Percentiles rank a stretch among this genome's conserved stretches.
phyloP scores from a whole-genome alignment of 352 stramenopile genomes.

The Phytophthora litchii region DNA sequence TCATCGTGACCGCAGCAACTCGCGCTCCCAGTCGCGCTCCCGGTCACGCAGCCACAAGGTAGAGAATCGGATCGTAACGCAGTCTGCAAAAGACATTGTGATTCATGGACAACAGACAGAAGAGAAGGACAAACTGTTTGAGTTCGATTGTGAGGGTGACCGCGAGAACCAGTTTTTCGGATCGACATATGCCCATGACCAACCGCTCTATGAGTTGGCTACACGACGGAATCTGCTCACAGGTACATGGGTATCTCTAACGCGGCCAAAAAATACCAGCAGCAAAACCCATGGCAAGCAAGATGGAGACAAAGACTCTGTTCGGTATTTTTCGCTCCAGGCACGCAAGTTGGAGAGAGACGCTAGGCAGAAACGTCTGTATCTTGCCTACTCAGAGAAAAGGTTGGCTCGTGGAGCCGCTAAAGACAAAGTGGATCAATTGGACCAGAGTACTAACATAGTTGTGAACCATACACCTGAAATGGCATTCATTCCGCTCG shows the following conservation, averaged over 20 bases:
- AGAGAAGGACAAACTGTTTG: conserved; percentile 51
- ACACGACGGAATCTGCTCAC: conserved; percentile 53
- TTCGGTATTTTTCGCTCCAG: conserved; percentile 62
- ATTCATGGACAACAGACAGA: conserved; percentile 1
- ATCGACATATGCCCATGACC: conserved; percentile 65
- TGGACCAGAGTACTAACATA: neutral
- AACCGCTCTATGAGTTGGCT: conserved; percentile 64
- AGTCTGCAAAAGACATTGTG: conserved; percentile 15
- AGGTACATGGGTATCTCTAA: conserved; percentile 43
- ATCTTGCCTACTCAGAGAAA: conserved; percentile 76
- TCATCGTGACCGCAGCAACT: conserved; percentile 18
- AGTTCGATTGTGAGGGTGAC: conserved; percentile 71
- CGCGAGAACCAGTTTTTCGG: conserved; percentile 74
- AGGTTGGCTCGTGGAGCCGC: conserved; percentile 29
- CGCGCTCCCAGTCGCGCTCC: conserved; percentile 13
- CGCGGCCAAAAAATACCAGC: conserved; percentile 14
- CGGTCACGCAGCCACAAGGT: conserved; percentile 4
- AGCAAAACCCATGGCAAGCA: neutral
- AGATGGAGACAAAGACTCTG: conserved; percentile 3
- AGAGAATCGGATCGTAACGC: conserved; percentile 20
- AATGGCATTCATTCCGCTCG: conserved; percentile 68
- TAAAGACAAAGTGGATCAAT: conserved; percentile 3
- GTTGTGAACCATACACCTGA: conserved; percentile 21
- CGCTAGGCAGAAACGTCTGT: conserved; percentile 49
- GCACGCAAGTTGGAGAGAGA: conserved; percentile 51